phyloP scores from a whole-genome alignment of 2,329 filamentous ascomycete genomes.

The Colletotrichum plurivorum region DNA sequence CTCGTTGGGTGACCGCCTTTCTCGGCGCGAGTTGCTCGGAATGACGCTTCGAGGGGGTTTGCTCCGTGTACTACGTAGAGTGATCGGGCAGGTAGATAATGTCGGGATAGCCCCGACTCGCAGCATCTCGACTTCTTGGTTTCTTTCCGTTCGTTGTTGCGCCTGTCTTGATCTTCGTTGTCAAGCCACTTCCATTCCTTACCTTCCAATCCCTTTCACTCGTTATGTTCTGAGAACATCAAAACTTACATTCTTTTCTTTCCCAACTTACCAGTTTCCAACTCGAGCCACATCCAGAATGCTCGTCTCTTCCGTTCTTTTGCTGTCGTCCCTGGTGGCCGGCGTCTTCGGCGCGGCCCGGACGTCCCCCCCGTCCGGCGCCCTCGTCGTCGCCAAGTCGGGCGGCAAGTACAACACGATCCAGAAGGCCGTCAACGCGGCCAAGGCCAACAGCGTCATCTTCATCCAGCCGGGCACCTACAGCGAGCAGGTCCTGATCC shows the following conservation, averaged over 20 bases:
- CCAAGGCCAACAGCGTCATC: slow-evolving; percentile 63
- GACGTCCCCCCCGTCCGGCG: slow-evolving; percentile 49
- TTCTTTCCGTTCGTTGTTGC: slow-evolving; percentile 11
- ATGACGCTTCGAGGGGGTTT: neutral
- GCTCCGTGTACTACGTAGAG: neutral
- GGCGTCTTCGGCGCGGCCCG: slow-evolving; percentile 44
- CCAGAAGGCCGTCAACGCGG: slow-evolving; percentile 70
- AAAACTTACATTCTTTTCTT: slow-evolving; percentile 9
- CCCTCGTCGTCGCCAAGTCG: slow-evolving; percentile 49
- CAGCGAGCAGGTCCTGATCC: slow-evolving; percentile 61
- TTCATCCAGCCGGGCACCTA: slow-evolving; percentile 49
- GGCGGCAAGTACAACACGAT: slow-evolving; percentile 44
- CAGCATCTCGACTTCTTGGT: neutral
- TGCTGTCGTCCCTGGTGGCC: slow-evolving; percentile 37
- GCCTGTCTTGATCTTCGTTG: slow-evolving; percentile 8
- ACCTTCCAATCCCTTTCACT: neutral
- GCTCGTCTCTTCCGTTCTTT: slow-evolving; percentile 35
- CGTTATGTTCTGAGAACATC: slow-evolving; percentile 29
- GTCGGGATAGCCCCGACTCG: neutral
- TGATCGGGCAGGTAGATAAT: slow-evolving; percentile 11
- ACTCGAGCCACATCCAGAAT: slow-evolving; percentile 3
- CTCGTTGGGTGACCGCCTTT: neutral
- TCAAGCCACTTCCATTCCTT: slow-evolving; percentile 30
- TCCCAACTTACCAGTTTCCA: neutral
- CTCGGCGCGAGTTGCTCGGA: neutral